These are phyloP conservation scores for Pseudogymnoascus sp. DNA, from an alignment of 2,329 filamentous ascomycete genomes.

Conservation along the genomic window DNA sequence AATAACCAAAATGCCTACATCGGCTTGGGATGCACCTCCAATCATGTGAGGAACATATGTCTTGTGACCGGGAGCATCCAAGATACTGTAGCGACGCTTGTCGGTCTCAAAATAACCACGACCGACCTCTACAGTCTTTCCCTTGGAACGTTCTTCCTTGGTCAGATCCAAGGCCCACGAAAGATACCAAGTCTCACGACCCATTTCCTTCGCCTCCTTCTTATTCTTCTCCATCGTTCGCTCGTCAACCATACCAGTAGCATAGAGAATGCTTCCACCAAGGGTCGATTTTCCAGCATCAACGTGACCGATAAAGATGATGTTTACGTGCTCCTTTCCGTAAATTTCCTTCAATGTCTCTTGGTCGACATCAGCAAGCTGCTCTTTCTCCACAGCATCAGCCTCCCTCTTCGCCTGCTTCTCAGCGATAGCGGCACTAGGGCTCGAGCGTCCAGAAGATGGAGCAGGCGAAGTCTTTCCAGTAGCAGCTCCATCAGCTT, in stretches of 20 bases:
- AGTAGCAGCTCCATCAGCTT: conserved; percentile 57
- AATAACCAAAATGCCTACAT: conserved; percentile 92
- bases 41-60: conserved; percentile 99
- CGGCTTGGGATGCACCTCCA: conserved; percentile 85
- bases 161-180: conserved; percentile 98
- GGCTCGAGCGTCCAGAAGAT: conserved; percentile 78
- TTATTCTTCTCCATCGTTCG: conserved; percentile 98
- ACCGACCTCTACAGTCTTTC: conserved; percentile 96
- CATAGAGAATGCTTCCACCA: conserved; percentile 86
- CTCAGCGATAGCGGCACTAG: conserved; percentile 53
- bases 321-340: conserved; percentile 87
- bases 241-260: conserved; percentile 98
- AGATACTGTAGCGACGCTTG: conserved; percentile 90
- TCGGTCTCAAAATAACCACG: conserved; percentile 96
- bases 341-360: conserved; percentile 89
- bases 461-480: conserved; percentile 76
- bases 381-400: conserved; percentile 72
- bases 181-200: conserved; percentile 96
- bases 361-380: conserved; percentile 70
- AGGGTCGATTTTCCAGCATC: conserved; percentile 97
- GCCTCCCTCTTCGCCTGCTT: conserved; percentile 56
- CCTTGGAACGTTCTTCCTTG: conserved; percentile 91
- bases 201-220: conserved; percentile 89
- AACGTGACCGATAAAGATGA: conserved; percentile 97
- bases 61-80: conserved; percentile 96